Evolutionary conservation across 2,329 filamentous ascomycete species (phyloP).

Genomic region (Stemphylium vesicarium): DNA sequence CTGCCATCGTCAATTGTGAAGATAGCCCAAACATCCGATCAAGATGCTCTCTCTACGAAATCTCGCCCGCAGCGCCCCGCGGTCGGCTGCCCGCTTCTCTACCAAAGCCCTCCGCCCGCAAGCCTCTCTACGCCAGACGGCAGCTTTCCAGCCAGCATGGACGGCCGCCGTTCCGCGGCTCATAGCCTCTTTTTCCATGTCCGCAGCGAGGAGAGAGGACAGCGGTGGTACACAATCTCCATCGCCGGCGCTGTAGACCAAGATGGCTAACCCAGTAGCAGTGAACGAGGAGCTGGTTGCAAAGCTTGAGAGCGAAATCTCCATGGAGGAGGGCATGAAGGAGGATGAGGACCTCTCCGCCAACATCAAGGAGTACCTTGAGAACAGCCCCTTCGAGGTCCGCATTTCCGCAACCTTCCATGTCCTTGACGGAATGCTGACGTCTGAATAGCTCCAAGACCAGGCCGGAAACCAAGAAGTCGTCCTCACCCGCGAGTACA

Average conservation of each 20-base stretch:
- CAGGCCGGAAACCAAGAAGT: conserved; percentile 86
- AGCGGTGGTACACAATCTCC: conserved; percentile 25
- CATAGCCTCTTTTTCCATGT: conserved; percentile 53
- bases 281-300: conserved; percentile 78
- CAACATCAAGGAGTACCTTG: conserved; percentile 85
- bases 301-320: conserved; percentile 70
- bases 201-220: conserved; percentile 47
- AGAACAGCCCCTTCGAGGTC: conserved; percentile 83
- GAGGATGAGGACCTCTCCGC: conserved; percentile 73
- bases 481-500: conserved; percentile 79
- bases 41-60: conserved; percentile 55
- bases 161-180: conserved; percentile 39
- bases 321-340: conserved; percentile 79
- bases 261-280: conserved; percentile 23
- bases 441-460: conserved; percentile 65
- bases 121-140: conserved; percentile 43
- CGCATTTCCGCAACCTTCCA: neutral
- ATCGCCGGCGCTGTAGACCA: neutral
- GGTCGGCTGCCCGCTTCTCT: conserved; percentile 51
- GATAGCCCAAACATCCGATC: neutral
- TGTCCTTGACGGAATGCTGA: conserved; percentile 4
- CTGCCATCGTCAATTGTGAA: conserved; percentile 8
- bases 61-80: conserved; percentile 54
- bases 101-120: conserved; percentile 47
- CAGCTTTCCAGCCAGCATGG: conserved; percentile 45